Conservation (phyloP, 768 basidiomycete genomes). For the Mycena leptocephala region DNA sequence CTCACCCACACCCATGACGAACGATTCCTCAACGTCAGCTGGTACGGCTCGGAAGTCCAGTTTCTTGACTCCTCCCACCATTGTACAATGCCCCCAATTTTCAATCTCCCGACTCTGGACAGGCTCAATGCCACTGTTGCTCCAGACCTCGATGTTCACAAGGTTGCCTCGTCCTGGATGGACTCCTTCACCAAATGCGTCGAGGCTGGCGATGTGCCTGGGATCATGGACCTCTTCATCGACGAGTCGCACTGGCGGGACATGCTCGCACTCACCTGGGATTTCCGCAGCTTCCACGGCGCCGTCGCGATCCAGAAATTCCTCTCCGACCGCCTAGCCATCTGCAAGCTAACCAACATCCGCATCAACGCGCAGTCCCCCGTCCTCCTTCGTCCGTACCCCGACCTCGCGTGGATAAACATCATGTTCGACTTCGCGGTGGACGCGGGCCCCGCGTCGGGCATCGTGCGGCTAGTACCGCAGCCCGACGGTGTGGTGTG, state of each 20-base stretch:
- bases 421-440: conserved; percentile 30
- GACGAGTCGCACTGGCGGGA: conserved; percentile 71
- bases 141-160: conserved; percentile 37
- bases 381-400: conserved; percentile 41
- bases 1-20: no score
- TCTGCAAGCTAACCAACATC: conserved; percentile 36
- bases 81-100: background rate
- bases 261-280: conserved; percentile 75
- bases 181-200: conserved; percentile 35
- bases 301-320: conserved; percentile 57
- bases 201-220: conserved; percentile 38
- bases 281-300: conserved; percentile 72
- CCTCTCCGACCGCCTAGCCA: conserved; percentile 62
- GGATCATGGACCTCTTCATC: conserved; percentile 54
- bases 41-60: no score
- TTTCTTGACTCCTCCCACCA: background rate
- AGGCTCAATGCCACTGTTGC: conserved; percentile 41
- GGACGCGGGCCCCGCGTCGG: conserved; percentile 53
- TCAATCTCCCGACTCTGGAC: conserved; percentile 46
- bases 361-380: conserved; percentile 39
- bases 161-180: conserved; percentile 48
- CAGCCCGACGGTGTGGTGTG: conserved; percentile 56
- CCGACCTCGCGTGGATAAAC: conserved; percentile 55
- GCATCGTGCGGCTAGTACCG: conserved; percentile 66
- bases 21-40: no score